phyloP scores from a whole-genome alignment of 257 asterid genomes.

The Solanum dulcamara region DNA sequence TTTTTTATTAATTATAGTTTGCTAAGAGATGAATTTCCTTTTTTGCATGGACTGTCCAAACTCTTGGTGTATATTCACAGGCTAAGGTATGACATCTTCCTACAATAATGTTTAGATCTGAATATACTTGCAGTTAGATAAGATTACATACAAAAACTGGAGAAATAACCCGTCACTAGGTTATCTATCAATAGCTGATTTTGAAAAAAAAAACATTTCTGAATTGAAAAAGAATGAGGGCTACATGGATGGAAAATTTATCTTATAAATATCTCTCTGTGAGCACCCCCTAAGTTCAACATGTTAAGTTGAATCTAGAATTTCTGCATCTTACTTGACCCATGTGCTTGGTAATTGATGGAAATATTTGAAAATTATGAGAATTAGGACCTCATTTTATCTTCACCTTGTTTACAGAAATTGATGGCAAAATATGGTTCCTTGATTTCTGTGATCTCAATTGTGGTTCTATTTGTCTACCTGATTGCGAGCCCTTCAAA shows the following conservation, averaged over 20 bases:
- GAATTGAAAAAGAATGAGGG: neutral
- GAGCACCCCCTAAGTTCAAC: neutral
- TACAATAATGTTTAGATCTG: neutral
- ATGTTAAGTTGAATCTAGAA: neutral
- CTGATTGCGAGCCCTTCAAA: slow-evolving; percentile 66
- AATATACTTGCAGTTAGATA: neutral
- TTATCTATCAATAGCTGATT: neutral
- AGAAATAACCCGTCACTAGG: neutral
- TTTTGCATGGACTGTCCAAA: slow-evolving; percentile 25
- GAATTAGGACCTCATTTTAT: neutral
- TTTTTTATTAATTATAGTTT: slow-evolving; percentile 2
- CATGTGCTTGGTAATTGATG: neutral
- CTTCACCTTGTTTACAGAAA: slow-evolving; percentile 38
- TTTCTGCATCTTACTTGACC: neutral
- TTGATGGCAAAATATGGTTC: slow-evolving; percentile 79
- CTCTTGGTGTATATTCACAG: slow-evolving; percentile 35
- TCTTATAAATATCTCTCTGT: neutral
- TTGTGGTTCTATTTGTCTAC: slow-evolving; percentile 48
- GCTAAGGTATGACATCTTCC: slow-evolving; percentile 63
- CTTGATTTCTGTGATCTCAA: slow-evolving; percentile 56
- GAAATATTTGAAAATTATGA: neutral
- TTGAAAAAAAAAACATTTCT: neutral
- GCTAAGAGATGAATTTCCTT: slow-evolving; percentile 8
- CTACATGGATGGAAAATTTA: neutral
- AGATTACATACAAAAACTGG: neutral